These are phyloP conservation scores for Capillidium heterosporum DNA, from an alignment of 371 early-diverging fungal genomes.

Conservation along the genomic window DNA sequence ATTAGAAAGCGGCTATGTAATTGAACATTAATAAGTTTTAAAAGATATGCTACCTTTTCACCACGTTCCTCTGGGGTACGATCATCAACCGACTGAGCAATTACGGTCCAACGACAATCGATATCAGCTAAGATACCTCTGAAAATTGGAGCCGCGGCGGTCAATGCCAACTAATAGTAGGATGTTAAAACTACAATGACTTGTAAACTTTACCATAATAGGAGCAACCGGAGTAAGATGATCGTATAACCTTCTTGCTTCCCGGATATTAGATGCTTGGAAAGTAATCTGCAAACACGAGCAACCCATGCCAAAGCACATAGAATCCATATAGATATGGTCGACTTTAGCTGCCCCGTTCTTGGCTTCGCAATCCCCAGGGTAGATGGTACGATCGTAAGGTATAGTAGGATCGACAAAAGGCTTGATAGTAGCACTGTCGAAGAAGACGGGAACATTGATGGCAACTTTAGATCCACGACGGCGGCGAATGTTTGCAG, in stretches of 20 bases:
- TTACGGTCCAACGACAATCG: constrained; percentile 97
- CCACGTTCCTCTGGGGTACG: constrained; percentile 90
- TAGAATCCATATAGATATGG: constrained; percentile 96
- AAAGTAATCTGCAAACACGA: constrained; percentile 97
- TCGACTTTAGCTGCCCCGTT: constrained; percentile 66
- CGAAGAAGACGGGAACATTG: constrained; percentile 68
- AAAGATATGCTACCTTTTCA: constrained; percentile 26
- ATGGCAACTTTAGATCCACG: constrained; percentile 85
- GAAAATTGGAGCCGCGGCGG: constrained; percentile 89
- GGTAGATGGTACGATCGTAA: constrained; percentile 29
- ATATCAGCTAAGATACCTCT: constrained; percentile 91
- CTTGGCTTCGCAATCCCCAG: constrained; percentile 38
- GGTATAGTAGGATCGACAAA: constrained; percentile 79
- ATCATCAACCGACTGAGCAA: constrained; percentile 90
- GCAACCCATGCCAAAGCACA: constrained; percentile 99
- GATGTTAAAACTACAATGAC: constrained; percentile 2
- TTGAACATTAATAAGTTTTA: not conserved
- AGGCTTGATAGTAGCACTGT: constrained; percentile 70
- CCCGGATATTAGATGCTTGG: constrained; percentile 90
- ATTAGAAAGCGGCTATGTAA: constrained; percentile 39
- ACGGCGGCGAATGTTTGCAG: constrained; percentile 84
- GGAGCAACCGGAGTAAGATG: constrained; percentile 87
- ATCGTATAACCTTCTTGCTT: constrained; percentile 90
- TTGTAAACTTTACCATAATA: constrained; percentile 41
- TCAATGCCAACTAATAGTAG: constrained; percentile 49